Percentiles rank a stretch among this genome's conserved stretches.
These are phyloP conservation scores for Podaxis sp. DNA, from an alignment of 768 basidiomycete genomes.

Conservation along the genomic window DNA sequence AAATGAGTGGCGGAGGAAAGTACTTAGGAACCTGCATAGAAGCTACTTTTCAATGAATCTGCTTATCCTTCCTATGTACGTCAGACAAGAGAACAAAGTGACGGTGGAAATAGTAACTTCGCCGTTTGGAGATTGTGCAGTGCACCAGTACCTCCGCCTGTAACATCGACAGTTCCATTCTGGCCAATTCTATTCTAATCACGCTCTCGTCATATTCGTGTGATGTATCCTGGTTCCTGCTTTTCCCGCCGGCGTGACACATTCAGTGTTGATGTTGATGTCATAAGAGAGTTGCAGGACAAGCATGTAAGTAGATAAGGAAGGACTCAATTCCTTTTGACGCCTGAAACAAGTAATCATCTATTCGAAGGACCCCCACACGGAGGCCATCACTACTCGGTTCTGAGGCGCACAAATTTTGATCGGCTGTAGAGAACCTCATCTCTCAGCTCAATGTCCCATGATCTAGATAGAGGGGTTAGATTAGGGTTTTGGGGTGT, in stretches of 20 bases:
- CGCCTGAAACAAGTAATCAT: not conserved
- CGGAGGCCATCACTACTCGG: too few relatives aligned
- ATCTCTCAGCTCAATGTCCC: not conserved
- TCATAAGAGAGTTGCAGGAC: not conserved
- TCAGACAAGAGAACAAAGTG: not conserved
- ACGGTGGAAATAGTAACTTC: not conserved
- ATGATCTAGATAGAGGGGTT: not conserved
- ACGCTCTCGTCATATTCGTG: not conserved
- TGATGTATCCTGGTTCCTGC: not conserved
- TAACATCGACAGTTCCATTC: not conserved
- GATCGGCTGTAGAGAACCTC: not conserved
- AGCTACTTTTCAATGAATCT: too few relatives aligned
- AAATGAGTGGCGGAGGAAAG: too few relatives aligned
- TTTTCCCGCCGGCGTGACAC: slow-evolving; percentile 2
- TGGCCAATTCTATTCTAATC: not conserved
- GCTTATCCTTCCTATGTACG: not conserved
- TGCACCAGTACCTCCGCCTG: too few relatives aligned
- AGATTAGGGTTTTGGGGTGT: not conserved
- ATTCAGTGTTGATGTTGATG: not conserved
- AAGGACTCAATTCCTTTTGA: not conserved
- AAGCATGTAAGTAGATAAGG: not conserved
- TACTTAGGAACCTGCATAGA: too few relatives aligned
- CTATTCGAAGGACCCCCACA: too few relatives aligned
- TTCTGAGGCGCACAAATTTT: too few relatives aligned
- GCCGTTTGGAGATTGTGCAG: not conserved